Evolutionary conservation across 352 stramenopile genomes (phyloP).

Genomic region (Globisporangium viniferum): DNA sequence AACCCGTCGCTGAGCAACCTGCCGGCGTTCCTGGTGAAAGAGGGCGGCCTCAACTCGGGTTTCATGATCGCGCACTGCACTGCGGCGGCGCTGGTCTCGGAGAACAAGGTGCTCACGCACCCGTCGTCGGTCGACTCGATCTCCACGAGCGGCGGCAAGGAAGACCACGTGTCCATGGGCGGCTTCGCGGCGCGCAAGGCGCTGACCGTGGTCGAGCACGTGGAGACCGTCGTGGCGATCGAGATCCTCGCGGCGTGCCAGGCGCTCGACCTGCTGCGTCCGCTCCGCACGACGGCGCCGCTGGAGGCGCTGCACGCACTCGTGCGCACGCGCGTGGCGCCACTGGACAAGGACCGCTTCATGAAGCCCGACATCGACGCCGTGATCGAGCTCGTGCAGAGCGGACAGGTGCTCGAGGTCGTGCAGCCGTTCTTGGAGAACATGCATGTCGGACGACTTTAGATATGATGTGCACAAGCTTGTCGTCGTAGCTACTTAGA

Average conservation of each 20-base stretch:
- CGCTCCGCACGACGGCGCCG: conserved; percentile 75
- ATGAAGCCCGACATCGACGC: conserved; percentile 89
- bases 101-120: conserved; percentile 90
- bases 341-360: conserved; percentile 79
- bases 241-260: conserved; percentile 86
- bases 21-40: conserved; percentile 81
- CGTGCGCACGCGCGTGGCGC: conserved; percentile 57
- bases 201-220: conserved; percentile 81
- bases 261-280: conserved; percentile 82
- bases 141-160: conserved; percentile 84
- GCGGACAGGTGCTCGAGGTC: conserved; percentile 54
- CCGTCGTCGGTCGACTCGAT: conserved; percentile 87
- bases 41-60: conserved; percentile 85
- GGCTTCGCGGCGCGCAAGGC: conserved; percentile 83
- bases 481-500: too few relatives aligned
- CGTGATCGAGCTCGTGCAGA: conserved; percentile 74
- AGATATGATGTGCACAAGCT: conserved; percentile 4
- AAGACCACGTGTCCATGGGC: conserved; percentile 90
- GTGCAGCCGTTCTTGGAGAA: conserved; percentile 59
- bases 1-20: conserved; percentile 86
- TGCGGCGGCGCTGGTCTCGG: conserved; percentile 78
- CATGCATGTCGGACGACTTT: conserved; percentile 44
- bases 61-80: conserved; percentile 92
- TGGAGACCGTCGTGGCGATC: conserved; percentile 86
- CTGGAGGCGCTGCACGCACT: conserved; percentile 79